phyloP scores from a whole-genome alignment of 148 eudicot genomes.

The Tetragonia tetragonoides region DNA sequence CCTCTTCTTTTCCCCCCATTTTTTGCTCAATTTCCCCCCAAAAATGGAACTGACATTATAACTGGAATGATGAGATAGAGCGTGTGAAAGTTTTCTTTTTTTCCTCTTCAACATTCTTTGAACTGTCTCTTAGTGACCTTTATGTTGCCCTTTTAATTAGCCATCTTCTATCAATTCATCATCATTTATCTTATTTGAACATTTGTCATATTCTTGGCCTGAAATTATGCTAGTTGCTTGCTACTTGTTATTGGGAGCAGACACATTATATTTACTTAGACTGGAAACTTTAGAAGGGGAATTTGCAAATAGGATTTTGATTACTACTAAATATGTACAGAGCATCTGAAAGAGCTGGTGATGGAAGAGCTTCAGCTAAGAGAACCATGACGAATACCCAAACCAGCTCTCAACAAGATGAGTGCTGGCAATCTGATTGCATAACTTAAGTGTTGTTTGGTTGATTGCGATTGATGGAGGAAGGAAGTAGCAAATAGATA shows the following conservation, averaged over 20 bases:
- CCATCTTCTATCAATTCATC: too few relatives aligned
- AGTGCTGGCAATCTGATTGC: neutral
- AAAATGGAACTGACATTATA: too few relatives aligned
- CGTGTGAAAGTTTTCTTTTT: too few relatives aligned
- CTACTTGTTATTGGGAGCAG: neutral
- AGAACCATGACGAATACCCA: constrained; percentile 49
- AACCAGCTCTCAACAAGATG: constrained; percentile 57
- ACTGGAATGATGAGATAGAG: too few relatives aligned
- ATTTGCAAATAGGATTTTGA: neutral
- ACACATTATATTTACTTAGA: neutral
- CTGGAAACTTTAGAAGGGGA: neutral
- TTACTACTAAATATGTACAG: constrained; percentile 31
- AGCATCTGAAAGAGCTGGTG: constrained; percentile 62
- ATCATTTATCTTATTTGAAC: too few relatives aligned
- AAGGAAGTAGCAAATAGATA: too few relatives aligned
- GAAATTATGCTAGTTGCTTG: neutral
- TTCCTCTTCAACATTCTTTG: neutral
- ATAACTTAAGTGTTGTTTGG: neutral
- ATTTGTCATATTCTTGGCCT: neutral
- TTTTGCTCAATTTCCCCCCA: too few relatives aligned
- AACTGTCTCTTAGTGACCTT: neutral
- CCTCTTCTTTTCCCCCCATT: too few relatives aligned
- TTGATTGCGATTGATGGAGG: too few relatives aligned
- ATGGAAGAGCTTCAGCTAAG: constrained; percentile 68
- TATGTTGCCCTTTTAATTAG: too few relatives aligned